These are phyloP conservation scores for Mucor irregularis DNA, from an alignment of 371 early-diverging fungal species.

Conservation along the genomic window DNA sequence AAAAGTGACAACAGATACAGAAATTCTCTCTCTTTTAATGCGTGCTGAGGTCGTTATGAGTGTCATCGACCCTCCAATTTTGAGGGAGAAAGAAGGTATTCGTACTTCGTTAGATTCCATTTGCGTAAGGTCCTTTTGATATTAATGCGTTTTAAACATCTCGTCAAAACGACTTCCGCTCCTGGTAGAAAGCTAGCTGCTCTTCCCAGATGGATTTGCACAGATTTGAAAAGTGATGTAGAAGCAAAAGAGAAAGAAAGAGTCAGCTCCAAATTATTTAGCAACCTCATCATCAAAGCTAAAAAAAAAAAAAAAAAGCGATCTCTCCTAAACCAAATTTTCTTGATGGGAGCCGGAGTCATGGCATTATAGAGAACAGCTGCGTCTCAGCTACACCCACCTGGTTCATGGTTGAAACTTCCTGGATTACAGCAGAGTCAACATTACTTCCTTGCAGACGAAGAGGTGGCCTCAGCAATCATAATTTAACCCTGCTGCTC, in stretches of 20 bases:
- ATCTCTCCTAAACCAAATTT: constrained; percentile 1
- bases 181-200: constrained; percentile 1
- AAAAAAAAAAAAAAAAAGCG: not conserved
- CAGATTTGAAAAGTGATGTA: not conserved
- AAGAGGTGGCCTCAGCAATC: not conserved
- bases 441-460: not conserved
- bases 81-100: too few relatives aligned
- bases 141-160: too few relatives aligned
- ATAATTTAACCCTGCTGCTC: constrained; percentile 1
- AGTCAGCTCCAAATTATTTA: constrained; percentile 1
- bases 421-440: not conserved
- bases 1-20: too few relatives aligned
- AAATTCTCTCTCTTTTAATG: too few relatives aligned
- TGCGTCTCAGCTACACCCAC: not conserved
- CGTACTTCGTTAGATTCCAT: too few relatives aligned
- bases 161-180: too few relatives aligned
- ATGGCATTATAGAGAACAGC: not conserved
- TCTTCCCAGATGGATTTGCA: constrained; percentile 1
- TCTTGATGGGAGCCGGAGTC: not conserved
- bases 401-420: not conserved
- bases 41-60: too few relatives aligned
- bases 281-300: constrained; percentile 1
- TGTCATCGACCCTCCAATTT: too few relatives aligned
- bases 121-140: too few relatives aligned
- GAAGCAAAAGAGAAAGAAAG: constrained; percentile 2